Conservation (phyloP, 1,284 basidiomycete genomes). For the Golubevia sp. region DNA sequence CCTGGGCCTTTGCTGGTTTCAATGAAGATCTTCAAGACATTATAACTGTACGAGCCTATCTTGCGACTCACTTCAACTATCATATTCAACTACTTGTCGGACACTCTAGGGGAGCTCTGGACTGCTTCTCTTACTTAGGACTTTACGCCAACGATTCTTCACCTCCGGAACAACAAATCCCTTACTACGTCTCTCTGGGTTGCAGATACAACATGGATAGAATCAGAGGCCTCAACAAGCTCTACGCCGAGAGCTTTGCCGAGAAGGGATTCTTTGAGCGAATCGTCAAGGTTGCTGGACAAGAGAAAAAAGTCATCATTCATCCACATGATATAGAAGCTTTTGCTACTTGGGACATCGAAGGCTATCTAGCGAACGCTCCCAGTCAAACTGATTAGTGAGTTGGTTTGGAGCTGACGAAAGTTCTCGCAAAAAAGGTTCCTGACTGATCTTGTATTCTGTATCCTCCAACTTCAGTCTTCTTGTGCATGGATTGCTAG, state of each 20-base stretch:
- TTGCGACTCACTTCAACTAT: constrained; percentile 70
- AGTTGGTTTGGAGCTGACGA: neutral
- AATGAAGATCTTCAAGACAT: constrained; percentile 71
- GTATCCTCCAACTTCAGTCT: constrained; percentile 9
- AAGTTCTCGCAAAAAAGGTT: no score
- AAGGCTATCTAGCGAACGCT: constrained; percentile 18
- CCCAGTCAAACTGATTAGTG: constrained; percentile 31
- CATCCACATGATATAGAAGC: constrained; percentile 30
- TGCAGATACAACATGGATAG: constrained; percentile 17
- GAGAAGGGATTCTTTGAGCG: constrained; percentile 33
- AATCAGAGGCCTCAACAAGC: constrained; percentile 20
- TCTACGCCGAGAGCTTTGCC: constrained; percentile 24
- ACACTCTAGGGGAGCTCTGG: constrained; percentile 70
- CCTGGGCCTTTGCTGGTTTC: constrained; percentile 65
- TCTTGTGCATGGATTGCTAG: constrained; percentile 33
- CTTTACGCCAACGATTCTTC: neutral
- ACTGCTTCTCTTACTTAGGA: neutral
- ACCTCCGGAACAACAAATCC: neutral
- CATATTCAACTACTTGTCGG: constrained; percentile 71
- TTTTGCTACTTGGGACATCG: constrained; percentile 31
- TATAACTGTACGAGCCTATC: constrained; percentile 69
- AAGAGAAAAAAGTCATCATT: constrained; percentile 25
- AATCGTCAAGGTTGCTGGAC: constrained; percentile 35
- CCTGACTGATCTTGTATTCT: neutral
- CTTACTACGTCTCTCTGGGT: constrained; percentile 1